phyloP scores from a whole-genome alignment of 495 filamentous ascomycete genomes.

The Wilcoxina mikolae region DNA sequence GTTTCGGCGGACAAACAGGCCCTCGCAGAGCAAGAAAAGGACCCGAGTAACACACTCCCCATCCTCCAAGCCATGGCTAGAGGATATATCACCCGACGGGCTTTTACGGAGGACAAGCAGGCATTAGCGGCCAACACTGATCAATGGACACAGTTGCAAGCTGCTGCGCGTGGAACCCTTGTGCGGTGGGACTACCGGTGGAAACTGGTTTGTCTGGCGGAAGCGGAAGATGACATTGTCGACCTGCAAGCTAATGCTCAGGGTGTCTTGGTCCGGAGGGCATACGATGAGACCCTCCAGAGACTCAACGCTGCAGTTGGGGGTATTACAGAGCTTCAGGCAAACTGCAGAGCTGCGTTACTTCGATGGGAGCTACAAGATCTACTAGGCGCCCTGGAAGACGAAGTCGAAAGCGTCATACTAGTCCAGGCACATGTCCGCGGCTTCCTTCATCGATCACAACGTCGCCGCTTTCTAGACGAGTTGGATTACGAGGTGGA shows the following conservation, averaged over 20 bases:
- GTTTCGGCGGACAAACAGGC: slow-evolving; percentile 31
- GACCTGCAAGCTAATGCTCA: slow-evolving; percentile 36
- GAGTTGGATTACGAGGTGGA: slow-evolving; percentile 43
- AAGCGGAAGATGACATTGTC: slow-evolving; percentile 37
- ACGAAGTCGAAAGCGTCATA: slow-evolving; percentile 42
- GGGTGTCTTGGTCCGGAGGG: slow-evolving; percentile 31
- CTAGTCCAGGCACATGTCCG: slow-evolving; percentile 58
- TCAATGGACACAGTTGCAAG: slow-evolving; percentile 38
- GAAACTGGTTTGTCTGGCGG: slow-evolving; percentile 37
- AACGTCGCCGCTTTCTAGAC: slow-evolving; percentile 38
- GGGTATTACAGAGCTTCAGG: slow-evolving; percentile 36
- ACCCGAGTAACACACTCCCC: slow-evolving; percentile 7
- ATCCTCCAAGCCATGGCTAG: slow-evolving; percentile 39
- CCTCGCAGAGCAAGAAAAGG: slow-evolving; percentile 14
- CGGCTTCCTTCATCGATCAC: slow-evolving; percentile 43
- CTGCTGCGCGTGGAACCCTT: slow-evolving; percentile 35
- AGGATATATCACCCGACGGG: slow-evolving; percentile 38
- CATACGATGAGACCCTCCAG: slow-evolving; percentile 36
- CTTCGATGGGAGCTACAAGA: slow-evolving; percentile 30
- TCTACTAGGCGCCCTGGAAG: slow-evolving; percentile 44
- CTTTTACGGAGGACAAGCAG: slow-evolving; percentile 28
- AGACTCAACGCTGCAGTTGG: slow-evolving; percentile 34
- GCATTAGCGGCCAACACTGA: slow-evolving; percentile 32
- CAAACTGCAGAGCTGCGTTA: slow-evolving; percentile 31
- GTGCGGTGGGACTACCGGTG: slow-evolving; percentile 35